Base-by-base conservation (phyloP, 1,284 basidiomycete genomes). In the Cryptococcus sp. region DNA sequence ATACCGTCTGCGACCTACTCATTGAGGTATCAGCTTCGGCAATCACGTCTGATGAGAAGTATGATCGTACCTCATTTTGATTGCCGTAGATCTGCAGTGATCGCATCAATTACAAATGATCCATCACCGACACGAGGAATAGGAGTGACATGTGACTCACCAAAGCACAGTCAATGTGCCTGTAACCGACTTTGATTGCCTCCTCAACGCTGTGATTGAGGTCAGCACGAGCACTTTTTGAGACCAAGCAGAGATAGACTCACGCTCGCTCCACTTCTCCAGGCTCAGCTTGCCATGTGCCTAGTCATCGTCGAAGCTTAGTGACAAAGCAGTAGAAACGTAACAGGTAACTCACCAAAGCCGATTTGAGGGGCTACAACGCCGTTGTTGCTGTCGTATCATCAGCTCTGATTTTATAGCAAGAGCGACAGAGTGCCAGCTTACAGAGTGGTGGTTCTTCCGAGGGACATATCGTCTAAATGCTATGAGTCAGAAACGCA, bases 111-210 rank as follows among this genome's bases (percentile, higher is more conserved):
- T 8, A 35, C 4, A 35, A 35, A 35, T 35, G 30, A 45, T n/a
- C 42, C 22, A 25, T 3, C 20, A 80, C 15, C 42, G 42, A 45
- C 11, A 45, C 25, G 25, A 25, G 25, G 25, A n/a, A n/a, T n/a
- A n/a, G n/a, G n/a, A n/a, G n/a, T 20, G 6, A 6, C 13, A 43
- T 30, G 27, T 30, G 64, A 76, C 90, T 89, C 54, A 88, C 80
- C 81, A 84, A 84, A 11, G 89, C 89, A 46, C 86, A 83, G 77
- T 92, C 90, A 63, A 93, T 84, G 73, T 91, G 90, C 50, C 87
- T 83, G 74, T 91, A 92, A 1, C 89, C 89, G 61, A 83, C 82
- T 57, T 83, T 81, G 52, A 91, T 83, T 35, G 89, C 89, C 65
- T 83, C 81, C 70, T 86, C 87, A 55, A 90, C 88, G 47, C 66